phyloP scores from a whole-genome alignment of 1,284 basidiomycete species.

The Ustilago cynodontis region DNA sequence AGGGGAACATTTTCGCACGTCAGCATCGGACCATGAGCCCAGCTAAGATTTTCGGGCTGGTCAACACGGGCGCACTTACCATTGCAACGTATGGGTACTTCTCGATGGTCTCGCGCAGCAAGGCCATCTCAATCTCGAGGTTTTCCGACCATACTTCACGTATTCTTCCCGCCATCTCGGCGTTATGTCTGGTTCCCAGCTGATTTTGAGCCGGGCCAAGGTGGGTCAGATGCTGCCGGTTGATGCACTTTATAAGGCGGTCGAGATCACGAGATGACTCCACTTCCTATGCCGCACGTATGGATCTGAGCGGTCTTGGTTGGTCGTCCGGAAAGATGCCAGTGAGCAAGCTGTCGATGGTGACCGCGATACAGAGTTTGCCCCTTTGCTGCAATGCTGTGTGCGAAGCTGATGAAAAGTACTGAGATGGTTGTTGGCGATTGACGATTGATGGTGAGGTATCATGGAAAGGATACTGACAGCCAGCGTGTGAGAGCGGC shows the following conservation, averaged over 20 bases:
- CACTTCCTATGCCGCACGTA: background rate
- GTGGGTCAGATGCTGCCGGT: background rate
- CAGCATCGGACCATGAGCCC: background rate
- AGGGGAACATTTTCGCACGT: background rate
- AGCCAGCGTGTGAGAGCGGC: conserved; percentile 11
- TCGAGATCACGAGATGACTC: background rate
- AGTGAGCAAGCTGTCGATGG: background rate
- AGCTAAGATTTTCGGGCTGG: background rate
- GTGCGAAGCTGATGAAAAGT: background rate
- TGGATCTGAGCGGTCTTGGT: background rate
- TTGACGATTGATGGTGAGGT: conserved; percentile 1
- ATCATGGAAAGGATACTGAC: background rate
- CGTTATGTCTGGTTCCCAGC: conserved; percentile 1
- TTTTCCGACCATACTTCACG: conserved; percentile 92
- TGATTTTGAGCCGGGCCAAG: background rate
- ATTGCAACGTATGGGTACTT: conserved; percentile 94
- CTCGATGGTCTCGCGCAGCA: conserved; percentile 87
- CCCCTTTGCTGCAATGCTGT: background rate
- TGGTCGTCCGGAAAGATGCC: background rate
- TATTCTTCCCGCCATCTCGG: conserved; percentile 64
- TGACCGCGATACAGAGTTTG: background rate
- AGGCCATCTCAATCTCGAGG: conserved; percentile 89
- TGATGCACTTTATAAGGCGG: background rate
- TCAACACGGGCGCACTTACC: conserved; percentile 64
- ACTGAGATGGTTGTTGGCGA: background rate